Base-by-base conservation (phyloP, 176 grass and related monocot species). In the Oryza meridionalis region DNA sequence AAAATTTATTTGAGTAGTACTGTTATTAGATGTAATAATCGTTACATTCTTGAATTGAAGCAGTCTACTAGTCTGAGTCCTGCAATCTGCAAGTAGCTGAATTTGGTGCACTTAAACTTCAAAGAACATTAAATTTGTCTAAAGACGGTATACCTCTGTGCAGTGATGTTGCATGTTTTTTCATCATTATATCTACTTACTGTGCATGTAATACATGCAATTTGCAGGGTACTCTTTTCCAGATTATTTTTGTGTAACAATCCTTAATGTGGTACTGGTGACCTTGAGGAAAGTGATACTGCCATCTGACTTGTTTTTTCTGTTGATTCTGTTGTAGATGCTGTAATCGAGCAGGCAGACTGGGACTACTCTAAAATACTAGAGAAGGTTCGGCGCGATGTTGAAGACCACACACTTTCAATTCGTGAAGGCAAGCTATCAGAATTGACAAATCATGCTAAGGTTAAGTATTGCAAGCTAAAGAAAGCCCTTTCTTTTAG, bases 291-390 rank as follows among this genome's bases (percentile, higher is more conserved):
- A 80, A 65, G 17, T 42, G 67, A 61, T 32, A 51, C 37, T 62
- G 40, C 22, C 45, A 65, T 80, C 75, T 90, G 69, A 90, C 58
- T 51, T 79, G 49, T 26, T 50, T 35, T 35, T 79, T 63, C 29
- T 50, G 75, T 84, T 83, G 17, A 58, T 58, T 21, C 0, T 6
- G 21, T 24, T 24, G 53, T 49, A 94, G 95, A 97, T 77, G 78
- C 83, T 84, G 61, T 88, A 49, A 81, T 97, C 53, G 84, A 93
- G 76, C 88, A 93, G 45, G 88, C 88, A 0, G 73, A 93, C 46
- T 97, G 95, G 95, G 92, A 93, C 78, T 88, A 83, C 77, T 89
- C 81, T 66, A 97, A 86, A 93, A 83, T 91, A 32, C 78, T 86
- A 73, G 90, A 94, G 46, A 97, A 97, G 81, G 88, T 97, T 72